phyloP scores from a whole-genome alignment of 106 monocot species.

The Acanthochlamys bracteata region DNA sequence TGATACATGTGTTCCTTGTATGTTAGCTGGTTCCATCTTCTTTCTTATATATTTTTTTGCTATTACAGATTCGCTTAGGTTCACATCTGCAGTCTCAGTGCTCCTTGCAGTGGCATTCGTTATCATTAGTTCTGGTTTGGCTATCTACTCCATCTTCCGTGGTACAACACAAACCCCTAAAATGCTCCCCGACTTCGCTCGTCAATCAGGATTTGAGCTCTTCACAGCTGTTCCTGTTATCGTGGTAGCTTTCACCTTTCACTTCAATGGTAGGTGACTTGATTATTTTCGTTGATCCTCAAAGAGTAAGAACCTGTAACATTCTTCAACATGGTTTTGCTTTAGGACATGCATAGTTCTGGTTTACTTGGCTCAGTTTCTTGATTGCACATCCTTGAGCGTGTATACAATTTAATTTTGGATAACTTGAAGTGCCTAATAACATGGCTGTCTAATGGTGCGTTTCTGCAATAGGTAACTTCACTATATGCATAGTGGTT shows the following conservation, averaged over 20 bases:
- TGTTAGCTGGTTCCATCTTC: neutral
- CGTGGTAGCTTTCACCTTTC: conserved; percentile 93
- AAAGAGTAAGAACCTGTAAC: no score
- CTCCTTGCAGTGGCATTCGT: conserved; percentile 78
- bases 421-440: no score
- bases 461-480: no score
- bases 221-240: conserved; percentile 87
- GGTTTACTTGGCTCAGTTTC: no score
- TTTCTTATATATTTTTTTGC: neutral
- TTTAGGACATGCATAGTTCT: no score
- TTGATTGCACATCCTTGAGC: no score
- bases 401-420: no score
- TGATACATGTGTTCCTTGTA: neutral
- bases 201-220: conserved; percentile 51
- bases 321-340: no score
- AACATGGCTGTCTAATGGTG: no score
- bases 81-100: conserved; percentile 72
- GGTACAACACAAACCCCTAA: conserved; percentile 47
- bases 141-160: conserved; percentile 44
- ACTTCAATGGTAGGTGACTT: conserved; percentile 66
- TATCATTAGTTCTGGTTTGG: conserved; percentile 59
- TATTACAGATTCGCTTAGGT: conserved; percentile 67
- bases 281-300: no score
- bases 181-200: conserved; percentile 45
- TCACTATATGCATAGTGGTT: no score